A percentile compares a stretch with the other conserved stretches of the same genome.
Evolutionary conservation across 768 basidiomycete genomes (phyloP).

Genomic region (Chalciporus chontae): DNA sequence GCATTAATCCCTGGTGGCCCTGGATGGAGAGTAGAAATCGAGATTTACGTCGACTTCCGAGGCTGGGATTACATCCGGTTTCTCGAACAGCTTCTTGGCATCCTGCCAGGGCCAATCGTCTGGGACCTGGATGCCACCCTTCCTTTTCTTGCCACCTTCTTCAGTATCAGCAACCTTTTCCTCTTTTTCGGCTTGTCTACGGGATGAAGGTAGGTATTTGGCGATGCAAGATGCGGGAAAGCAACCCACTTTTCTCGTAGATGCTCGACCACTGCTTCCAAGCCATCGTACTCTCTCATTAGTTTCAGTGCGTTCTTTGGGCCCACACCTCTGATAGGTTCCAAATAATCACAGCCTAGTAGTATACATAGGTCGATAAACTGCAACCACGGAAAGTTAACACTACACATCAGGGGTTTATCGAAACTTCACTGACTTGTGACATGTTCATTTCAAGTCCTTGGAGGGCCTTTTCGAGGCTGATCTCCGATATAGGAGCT

Average conservation of each 20-base stretch:
- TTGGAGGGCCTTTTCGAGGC: slow-evolving; percentile 74
- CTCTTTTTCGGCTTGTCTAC: slow-evolving; percentile 38
- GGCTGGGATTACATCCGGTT: slow-evolving; percentile 86
- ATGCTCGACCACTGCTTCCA: slow-evolving; percentile 72
- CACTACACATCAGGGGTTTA: neutral
- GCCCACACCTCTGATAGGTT: slow-evolving; percentile 96
- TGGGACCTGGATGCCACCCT: slow-evolving; percentile 76
- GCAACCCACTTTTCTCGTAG: slow-evolving; percentile 66
- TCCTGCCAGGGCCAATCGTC: slow-evolving; percentile 98
- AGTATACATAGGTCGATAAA: slow-evolving; percentile 97
- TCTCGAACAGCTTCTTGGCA: slow-evolving; percentile 85
- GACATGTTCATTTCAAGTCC: slow-evolving; percentile 93
- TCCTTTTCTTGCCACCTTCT: slow-evolving; percentile 46
- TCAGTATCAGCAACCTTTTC: slow-evolving; percentile 40
- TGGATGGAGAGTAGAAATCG: neutral
- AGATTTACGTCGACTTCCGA: slow-evolving; percentile 74
- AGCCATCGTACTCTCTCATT: slow-evolving; percentile 72
- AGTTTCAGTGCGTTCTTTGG: slow-evolving; percentile 95
- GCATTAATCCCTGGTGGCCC: neutral
- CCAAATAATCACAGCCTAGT: slow-evolving; percentile 96
- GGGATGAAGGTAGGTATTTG: neutral
- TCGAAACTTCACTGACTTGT: slow-evolving; percentile 44
- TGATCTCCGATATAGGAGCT: slow-evolving; percentile 91
- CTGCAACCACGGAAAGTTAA: slow-evolving; percentile 37
- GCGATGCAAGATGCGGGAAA: neutral